These are phyloP conservation scores for Vinca major DNA, from an alignment of 305 asterid genomes.

Conservation along the genomic window DNA sequence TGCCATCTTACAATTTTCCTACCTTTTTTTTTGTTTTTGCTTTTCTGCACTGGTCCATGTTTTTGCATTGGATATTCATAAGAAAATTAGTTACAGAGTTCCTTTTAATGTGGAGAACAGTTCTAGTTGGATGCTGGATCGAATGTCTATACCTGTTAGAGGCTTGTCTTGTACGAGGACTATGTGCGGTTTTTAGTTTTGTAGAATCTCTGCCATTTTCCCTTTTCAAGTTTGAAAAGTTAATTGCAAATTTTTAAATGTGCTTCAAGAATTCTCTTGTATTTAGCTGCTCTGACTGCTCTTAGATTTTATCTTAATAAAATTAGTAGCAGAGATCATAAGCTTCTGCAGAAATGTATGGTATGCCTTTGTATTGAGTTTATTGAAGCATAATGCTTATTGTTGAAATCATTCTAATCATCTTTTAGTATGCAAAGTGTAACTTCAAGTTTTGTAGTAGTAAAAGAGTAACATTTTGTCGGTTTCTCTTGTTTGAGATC, in stretches of 20 bases:
- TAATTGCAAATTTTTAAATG: too few species aligned
- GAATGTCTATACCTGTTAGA: background rate
- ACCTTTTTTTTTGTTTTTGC: background rate
- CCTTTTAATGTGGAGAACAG: background rate
- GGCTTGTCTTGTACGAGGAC: background rate
- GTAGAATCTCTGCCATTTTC: too few species aligned
- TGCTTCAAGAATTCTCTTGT: background rate
- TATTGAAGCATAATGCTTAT: too few species aligned
- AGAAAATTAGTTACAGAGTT: background rate
- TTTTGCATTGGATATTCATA: too few species aligned
- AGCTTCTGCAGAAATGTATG: too few species aligned
- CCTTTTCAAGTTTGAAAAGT: background rate
- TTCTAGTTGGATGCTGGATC: background rate
- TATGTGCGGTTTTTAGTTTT: background rate
- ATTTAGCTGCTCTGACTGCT: background rate
- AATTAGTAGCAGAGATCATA: background rate
- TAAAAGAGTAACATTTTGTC: too few species aligned
- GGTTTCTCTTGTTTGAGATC: too few species aligned
- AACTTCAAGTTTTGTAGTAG: too few species aligned
- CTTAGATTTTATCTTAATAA: background rate
- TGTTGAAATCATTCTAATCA: too few species aligned
- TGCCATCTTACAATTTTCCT: background rate
- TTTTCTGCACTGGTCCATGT: too few species aligned
- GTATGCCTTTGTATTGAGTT: too few species aligned
- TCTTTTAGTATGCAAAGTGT: too few species aligned